A percentile compares a stretch with the other conserved stretches of the same genome.
phyloP scores from a whole-genome alignment of 202 grass and related monocot genomes.

The Digitaria exilis region DNA sequence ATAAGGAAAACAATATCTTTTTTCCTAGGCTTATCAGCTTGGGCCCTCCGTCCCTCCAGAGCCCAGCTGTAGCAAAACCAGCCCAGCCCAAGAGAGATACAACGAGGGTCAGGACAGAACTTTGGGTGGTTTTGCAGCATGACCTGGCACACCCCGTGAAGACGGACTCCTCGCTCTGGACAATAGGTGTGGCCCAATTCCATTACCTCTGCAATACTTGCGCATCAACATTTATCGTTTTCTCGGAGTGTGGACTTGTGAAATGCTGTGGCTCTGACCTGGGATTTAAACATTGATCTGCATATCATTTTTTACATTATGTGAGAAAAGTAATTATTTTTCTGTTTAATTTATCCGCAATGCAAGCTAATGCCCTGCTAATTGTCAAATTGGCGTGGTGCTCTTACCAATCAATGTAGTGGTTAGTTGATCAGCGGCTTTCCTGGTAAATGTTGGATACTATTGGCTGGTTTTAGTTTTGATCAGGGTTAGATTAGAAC shows the following conservation, averaged over 20 bases:
- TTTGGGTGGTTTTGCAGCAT: conserved; percentile 57
- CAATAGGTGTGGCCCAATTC: conserved; percentile 57
- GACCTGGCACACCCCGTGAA: conserved; percentile 74
- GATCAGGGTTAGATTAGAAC: not conserved
- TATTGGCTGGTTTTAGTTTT: not conserved
- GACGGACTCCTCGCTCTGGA: conserved; percentile 94
- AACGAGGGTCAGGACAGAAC: not conserved
- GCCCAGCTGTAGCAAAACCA: not conserved
- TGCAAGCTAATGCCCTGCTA: not conserved
- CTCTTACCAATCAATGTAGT: not conserved
- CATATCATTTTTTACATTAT: not conserved
- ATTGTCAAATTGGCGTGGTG: not conserved
- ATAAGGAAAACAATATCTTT: too few relatives aligned
- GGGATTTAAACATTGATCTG: not conserved
- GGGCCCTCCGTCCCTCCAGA: not conserved
- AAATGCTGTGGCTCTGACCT: not conserved
- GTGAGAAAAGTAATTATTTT: not conserved
- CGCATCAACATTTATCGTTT: not conserved
- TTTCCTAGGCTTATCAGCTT: not conserved
- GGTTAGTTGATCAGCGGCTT: not conserved
- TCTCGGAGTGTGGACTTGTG: not conserved
- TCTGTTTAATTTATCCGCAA: not conserved
- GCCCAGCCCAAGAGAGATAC: conserved; percentile 11
- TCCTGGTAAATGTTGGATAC: not conserved
- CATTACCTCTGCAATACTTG: not conserved